A percentile compares a stretch with the other conserved stretches of the same genome.
phyloP scores from a whole-genome alignment of 768 basidiomycete species.

The Lactarius tabidus region DNA sequence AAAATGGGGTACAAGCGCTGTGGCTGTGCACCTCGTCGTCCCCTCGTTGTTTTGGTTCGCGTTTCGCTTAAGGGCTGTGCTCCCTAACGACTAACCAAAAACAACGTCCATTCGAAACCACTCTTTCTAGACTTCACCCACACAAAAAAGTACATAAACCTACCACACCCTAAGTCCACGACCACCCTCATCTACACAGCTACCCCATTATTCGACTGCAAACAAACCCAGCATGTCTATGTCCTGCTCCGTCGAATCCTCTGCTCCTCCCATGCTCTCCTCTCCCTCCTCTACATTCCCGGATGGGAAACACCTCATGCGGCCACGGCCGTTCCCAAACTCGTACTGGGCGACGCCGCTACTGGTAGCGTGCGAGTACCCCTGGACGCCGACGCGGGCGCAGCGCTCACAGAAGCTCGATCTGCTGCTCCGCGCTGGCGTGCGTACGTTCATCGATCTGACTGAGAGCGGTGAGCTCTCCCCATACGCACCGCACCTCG shows the following conservation, averaged over 20 bases:
- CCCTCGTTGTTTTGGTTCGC: too few relatives aligned
- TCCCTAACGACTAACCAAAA: neutral
- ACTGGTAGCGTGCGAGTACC: slow-evolving; percentile 79
- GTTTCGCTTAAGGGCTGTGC: slow-evolving; percentile 6
- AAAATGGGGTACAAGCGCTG: neutral
- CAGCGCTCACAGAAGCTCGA: slow-evolving; percentile 58
- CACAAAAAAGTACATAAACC: slow-evolving; percentile 8
- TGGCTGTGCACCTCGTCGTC: neutral
- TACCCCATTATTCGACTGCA: neutral
- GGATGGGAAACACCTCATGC: slow-evolving; percentile 10
- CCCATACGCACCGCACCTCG: slow-evolving; percentile 57
- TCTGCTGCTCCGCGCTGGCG: slow-evolving; percentile 63
- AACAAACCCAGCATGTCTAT: neutral
- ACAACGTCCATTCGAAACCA: neutral
- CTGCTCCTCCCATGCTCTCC: neutral
- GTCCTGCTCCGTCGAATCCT: slow-evolving; percentile 6
- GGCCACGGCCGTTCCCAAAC: slow-evolving; percentile 67
- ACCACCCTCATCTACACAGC: neutral
- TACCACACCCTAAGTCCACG: neutral
- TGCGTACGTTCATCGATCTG: slow-evolving; percentile 79
- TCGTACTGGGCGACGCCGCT: slow-evolving; percentile 77
- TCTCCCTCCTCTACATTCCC: too few relatives aligned
- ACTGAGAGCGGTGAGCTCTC: slow-evolving; percentile 76
- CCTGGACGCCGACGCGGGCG: slow-evolving; percentile 54
- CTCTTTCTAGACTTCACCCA: neutral